Percentiles rank a stretch among this genome's conserved stretches.
phyloP scores from a whole-genome alignment of 352 stramenopile genomes.

The Blastocystis sp. region DNA sequence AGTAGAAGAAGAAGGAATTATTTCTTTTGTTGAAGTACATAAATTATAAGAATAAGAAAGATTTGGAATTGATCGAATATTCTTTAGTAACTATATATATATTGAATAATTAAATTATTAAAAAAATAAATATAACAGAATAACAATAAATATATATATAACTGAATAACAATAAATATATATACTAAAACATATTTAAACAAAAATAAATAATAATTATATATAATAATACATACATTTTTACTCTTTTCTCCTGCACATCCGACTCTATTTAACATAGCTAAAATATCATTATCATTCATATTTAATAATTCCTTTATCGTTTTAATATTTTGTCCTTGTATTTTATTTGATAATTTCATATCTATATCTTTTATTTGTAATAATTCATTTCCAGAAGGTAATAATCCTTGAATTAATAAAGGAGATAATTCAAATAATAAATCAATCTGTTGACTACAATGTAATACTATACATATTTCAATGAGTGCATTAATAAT shows the following conservation, averaged over 20 bases:
- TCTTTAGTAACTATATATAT: too few relatives aligned
- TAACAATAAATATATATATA: not conserved
- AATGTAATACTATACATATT: slow-evolving; percentile 51
- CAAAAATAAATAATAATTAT: too few relatives aligned
- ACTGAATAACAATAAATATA: not conserved
- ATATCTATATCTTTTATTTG: slow-evolving; percentile 42
- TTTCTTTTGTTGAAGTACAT: slow-evolving; percentile 1
- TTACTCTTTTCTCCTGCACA: too few relatives aligned
- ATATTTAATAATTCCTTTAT: slow-evolving; percentile 5
- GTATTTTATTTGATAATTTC: slow-evolving; percentile 4
- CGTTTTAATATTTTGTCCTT: slow-evolving; percentile 1
- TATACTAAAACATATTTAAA: not conserved
- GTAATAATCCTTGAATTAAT: slow-evolving; percentile 44
- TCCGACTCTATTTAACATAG: too few relatives aligned
- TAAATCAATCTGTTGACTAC: slow-evolving; percentile 38
- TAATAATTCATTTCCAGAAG: slow-evolving; percentile 38
- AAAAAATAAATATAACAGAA: slow-evolving; percentile 8
- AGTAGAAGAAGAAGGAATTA: not conserved
- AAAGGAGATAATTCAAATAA: slow-evolving; percentile 44
- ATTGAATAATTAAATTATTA: slow-evolving; percentile 11
- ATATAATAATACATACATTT: too few relatives aligned
- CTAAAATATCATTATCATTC: not conserved
- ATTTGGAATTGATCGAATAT: too few relatives aligned
- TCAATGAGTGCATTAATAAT: slow-evolving; percentile 75
- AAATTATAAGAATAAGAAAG: not conserved